Percentiles rank a stretch among this genome's conserved stretches.
phyloP scores from a whole-genome alignment of 2,329 filamentous ascomycete species.

The Samsoniella hepiali region DNA sequence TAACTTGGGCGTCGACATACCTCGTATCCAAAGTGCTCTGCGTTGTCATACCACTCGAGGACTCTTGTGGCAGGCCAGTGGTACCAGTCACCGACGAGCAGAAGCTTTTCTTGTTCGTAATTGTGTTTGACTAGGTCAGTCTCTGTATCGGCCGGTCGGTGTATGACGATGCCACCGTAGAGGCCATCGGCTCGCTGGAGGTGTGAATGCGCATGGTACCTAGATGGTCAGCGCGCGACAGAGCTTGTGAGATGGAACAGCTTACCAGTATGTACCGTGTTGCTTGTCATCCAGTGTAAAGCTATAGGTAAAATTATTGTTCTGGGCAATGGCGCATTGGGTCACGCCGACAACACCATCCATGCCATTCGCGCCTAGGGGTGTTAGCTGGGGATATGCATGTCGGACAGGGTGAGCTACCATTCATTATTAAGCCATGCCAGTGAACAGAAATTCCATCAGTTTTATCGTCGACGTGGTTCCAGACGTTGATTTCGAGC shows the following conservation, averaged over 20 bases:
- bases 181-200: conserved; percentile 20
- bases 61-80: conserved; percentile 15
- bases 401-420: conserved; percentile 23
- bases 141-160: conserved; percentile 8
- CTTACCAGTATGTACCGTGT: conserved; percentile 19
- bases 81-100: conserved; percentile 21
- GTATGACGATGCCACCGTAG: conserved; percentile 20
- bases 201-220: conserved; percentile 37
- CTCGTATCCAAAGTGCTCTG: conserved; percentile 20
- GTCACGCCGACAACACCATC: conserved; percentile 54
- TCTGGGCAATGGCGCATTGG: conserved; percentile 51
- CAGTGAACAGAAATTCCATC: conserved; percentile 58
- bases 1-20: neutral
- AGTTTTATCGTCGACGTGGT: conserved; percentile 33
- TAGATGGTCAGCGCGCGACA: conserved; percentile 30
- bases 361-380: conserved; percentile 51
- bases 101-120: conserved; percentile 17
- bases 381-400: neutral
- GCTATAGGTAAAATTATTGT: conserved; percentile 50
- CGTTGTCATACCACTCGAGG: conserved; percentile 19
- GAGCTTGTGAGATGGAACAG: too few species aligned
- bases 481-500: conserved; percentile 39
- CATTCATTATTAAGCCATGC: conserved; percentile 65
- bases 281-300: conserved; percentile 16
- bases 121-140: conserved; percentile 9